Evolutionary conservation across 495 filamentous ascomycete genomes (phyloP).

Genomic region (Glutinoglossum americanum): DNA sequence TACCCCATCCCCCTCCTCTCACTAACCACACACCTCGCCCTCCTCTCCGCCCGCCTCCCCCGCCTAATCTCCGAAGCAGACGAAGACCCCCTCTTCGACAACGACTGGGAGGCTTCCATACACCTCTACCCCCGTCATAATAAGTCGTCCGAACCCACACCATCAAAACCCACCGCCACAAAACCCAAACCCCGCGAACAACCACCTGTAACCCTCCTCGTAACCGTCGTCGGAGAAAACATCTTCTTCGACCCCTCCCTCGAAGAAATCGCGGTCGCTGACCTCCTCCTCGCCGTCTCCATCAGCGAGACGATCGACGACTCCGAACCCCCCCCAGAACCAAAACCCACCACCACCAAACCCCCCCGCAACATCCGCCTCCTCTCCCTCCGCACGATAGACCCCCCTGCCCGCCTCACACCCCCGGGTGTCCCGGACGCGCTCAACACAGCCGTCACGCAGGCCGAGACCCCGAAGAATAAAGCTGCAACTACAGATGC

Average conservation of each 20-base stretch:
- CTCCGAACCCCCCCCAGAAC: background rate
- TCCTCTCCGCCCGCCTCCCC: slow-evolving; percentile 69
- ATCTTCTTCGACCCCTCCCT: slow-evolving; percentile 83
- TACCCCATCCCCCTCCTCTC: slow-evolving; percentile 86
- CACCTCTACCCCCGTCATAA: slow-evolving; percentile 47
- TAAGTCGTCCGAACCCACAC: too few species aligned
- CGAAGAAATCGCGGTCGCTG: slow-evolving; percentile 83
- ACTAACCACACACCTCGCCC: slow-evolving; percentile 86
- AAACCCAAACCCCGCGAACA: slow-evolving; percentile 7
- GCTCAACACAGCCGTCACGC: slow-evolving; percentile 45
- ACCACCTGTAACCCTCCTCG: slow-evolving; percentile 75
- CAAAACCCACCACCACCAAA: background rate
- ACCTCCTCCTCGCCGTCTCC: slow-evolving; percentile 64
- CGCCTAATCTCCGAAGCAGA: slow-evolving; percentile 62
- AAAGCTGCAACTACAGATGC: background rate
- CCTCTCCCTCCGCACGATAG: slow-evolving; percentile 42
- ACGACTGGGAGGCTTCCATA: slow-evolving; percentile 76
- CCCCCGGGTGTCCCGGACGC: slow-evolving; percentile 46
- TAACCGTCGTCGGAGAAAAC: slow-evolving; percentile 66
- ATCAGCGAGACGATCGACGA: slow-evolving; percentile 16
- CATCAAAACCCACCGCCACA: background rate
- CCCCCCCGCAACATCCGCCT: slow-evolving; percentile 21
- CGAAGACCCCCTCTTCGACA: slow-evolving; percentile 94
- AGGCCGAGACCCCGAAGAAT: too few species aligned
- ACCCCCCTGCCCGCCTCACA: slow-evolving; percentile 50